Conservation (phyloP, 176 grass and related monocot genomes). For the Eremochloa ophiuroides region DNA sequence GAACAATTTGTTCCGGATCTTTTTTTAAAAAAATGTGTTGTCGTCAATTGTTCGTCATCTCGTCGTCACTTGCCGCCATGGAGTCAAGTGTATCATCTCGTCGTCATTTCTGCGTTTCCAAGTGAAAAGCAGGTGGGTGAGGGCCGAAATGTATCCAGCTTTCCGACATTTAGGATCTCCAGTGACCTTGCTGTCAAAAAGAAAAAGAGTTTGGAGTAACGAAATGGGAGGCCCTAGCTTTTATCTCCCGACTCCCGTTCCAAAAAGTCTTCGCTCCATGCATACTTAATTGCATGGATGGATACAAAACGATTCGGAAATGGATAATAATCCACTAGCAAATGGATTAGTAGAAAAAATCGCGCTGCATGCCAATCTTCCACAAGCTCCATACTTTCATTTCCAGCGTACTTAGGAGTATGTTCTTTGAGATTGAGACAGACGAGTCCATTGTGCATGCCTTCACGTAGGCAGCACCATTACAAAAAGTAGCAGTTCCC, state of each 20-base stretch:
- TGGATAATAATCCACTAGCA: background rate
- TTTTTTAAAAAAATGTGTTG: too few relatives aligned
- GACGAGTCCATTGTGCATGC: background rate
- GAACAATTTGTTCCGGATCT: too few relatives aligned
- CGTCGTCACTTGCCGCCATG: background rate
- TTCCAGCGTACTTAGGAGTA: too few relatives aligned
- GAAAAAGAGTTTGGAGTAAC: background rate
- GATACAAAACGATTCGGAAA: background rate
- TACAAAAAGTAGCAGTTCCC: too few relatives aligned
- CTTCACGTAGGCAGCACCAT: too few relatives aligned
- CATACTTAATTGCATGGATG: too few relatives aligned
- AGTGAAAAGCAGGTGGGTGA: background rate
- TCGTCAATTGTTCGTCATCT: slow-evolving; percentile 1
- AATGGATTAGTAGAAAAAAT: background rate
- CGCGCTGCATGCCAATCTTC: background rate
- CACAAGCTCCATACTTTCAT: too few relatives aligned
- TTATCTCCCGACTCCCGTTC: background rate
- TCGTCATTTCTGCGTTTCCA: background rate
- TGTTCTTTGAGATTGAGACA: background rate
- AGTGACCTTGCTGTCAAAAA: slow-evolving; percentile 2
- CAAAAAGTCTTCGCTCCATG: background rate
- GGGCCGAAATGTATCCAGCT: slow-evolving; percentile 18
- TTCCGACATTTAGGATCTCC: slow-evolving; percentile 29
- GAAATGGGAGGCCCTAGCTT: background rate
- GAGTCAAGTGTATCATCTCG: background rate